Conservation (phyloP, 1,284 basidiomycete species). For the Blastosporella zonata region DNA sequence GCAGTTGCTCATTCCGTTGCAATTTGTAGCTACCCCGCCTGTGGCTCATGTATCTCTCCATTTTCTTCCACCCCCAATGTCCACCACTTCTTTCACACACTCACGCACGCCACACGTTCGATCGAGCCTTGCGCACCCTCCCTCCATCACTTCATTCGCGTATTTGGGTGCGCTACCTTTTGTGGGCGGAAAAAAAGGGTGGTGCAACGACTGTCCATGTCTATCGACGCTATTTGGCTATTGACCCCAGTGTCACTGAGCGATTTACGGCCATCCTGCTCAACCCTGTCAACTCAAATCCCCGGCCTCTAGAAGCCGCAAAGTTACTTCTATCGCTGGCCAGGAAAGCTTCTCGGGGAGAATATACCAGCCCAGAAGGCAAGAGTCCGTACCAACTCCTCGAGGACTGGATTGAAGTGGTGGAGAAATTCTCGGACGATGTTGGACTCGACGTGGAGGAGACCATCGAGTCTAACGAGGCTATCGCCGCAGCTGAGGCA, state of each 20-base stretch:
- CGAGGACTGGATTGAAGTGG: constrained; percentile 89
- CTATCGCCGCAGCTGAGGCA: constrained; percentile 40
- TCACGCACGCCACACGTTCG: constrained; percentile 92
- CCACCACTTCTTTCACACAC: constrained; percentile 83
- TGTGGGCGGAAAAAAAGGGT: constrained; percentile 87
- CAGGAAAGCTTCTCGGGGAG: constrained; percentile 78
- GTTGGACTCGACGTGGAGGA: constrained; percentile 89
- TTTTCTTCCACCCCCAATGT: constrained; percentile 90
- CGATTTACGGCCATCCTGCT: constrained; percentile 80
- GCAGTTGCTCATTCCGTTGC: constrained; percentile 8
- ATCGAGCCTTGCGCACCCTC: constrained; percentile 91
- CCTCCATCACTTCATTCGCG: constrained; percentile 93
- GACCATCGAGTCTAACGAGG: constrained; percentile 53
- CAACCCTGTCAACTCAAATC: constrained; percentile 56
- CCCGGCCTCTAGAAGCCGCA: constrained; percentile 90
- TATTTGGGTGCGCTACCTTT: constrained; percentile 93
- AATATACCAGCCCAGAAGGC: constrained; percentile 86
- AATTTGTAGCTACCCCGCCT: constrained; percentile 79
- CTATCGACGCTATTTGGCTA: constrained; percentile 86
- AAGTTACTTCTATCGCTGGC: constrained; percentile 87
- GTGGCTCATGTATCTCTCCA: constrained; percentile 91
- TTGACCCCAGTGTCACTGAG: constrained; percentile 86
- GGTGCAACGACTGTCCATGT: constrained; percentile 85
- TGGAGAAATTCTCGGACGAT: constrained; percentile 89
- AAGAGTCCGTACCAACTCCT: constrained; percentile 96